phyloP scores from a whole-genome alignment of 805 yeast genomes.

The Myxozyma neglecta region DNA sequence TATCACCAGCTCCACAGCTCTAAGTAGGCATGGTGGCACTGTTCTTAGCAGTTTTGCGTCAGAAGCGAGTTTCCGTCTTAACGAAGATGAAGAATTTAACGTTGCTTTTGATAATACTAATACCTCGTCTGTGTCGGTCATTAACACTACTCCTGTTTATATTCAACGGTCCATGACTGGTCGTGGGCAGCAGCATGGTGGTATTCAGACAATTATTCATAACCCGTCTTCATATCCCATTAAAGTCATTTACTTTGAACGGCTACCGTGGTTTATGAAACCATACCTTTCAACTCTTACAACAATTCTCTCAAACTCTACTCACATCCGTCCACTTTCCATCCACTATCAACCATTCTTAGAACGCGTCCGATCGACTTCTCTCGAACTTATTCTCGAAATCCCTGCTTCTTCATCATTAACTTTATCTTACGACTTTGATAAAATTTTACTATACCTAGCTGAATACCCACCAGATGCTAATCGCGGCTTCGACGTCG shows the following conservation, averaged over 20 bases:
- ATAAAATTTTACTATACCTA: constrained; percentile 77
- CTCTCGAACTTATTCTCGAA: constrained; percentile 64
- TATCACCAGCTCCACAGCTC: constrained; percentile 15
- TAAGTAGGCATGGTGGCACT: constrained; percentile 16
- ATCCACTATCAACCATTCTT: constrained; percentile 71
- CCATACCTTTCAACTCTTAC: constrained; percentile 72
- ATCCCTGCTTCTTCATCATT: constrained; percentile 54
- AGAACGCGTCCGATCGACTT: constrained; percentile 80
- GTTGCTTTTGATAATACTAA: constrained; percentile 42
- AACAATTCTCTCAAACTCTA: constrained; percentile 7
- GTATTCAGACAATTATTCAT: constrained; percentile 72
- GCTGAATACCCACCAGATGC: constrained; percentile 99
- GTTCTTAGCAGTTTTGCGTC: constrained; percentile 11
- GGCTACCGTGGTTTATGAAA: constrained; percentile 91
- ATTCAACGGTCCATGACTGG: constrained; percentile 90
- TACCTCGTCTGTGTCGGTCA: constrained; percentile 46
- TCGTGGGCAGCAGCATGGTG: constrained; percentile 87
- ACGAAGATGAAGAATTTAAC: constrained; percentile 15
- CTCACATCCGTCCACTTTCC: constrained; percentile 43
- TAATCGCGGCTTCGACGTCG: constrained; percentile 93
- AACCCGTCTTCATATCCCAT: constrained; percentile 54
- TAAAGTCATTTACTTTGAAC: constrained; percentile 65
- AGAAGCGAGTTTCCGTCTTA: constrained; percentile 39
- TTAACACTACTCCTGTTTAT: constrained; percentile 57
- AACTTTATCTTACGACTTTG: constrained; percentile 64